These are phyloP conservation scores for Skeletonema tropicum DNA, from an alignment of 108 stramenopile species.

Conservation along the genomic window DNA sequence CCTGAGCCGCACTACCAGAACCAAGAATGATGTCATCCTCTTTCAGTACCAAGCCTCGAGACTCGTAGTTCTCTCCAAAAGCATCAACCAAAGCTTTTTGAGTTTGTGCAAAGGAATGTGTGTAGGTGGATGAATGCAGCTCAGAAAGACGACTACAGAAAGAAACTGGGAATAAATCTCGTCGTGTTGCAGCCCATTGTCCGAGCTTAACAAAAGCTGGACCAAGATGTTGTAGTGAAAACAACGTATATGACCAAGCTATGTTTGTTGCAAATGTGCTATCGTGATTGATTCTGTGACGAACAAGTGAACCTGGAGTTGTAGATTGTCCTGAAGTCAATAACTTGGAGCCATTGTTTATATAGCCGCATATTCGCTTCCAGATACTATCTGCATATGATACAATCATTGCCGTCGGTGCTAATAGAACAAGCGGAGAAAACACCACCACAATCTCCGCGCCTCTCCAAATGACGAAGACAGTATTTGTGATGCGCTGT, in stretches of 20 bases:
- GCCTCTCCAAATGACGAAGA: constrained; percentile 40
- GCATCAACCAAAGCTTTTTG: constrained; percentile 61
- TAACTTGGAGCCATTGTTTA: not conserved
- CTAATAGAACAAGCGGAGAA: constrained; percentile 70
- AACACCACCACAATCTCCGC: constrained; percentile 64
- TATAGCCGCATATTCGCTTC: not conserved
- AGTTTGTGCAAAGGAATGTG: constrained; percentile 77
- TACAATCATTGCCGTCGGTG: constrained; percentile 63
- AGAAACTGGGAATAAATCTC: constrained; percentile 81
- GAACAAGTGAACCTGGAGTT: not conserved
- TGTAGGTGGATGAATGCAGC: constrained; percentile 68
- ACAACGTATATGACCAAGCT: constrained; percentile 75
- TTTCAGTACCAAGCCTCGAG: constrained; percentile 56
- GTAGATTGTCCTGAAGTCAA: constrained; percentile 16
- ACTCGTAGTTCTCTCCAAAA: constrained; percentile 75
- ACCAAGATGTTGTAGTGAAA: constrained; percentile 74
- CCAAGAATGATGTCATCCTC: constrained; percentile 65
- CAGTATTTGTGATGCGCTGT: constrained; percentile 13
- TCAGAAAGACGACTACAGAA: constrained; percentile 71
- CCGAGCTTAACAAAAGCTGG: constrained; percentile 86
- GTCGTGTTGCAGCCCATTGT: constrained; percentile 90
- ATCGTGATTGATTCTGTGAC: not conserved
- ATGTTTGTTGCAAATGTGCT: constrained; percentile 50
- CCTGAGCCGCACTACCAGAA: constrained; percentile 91
- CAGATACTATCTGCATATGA: constrained; percentile 14